Conservation (phyloP, 164 flowering plant genomes). For the Tetrastigma voinierianum region DNA sequence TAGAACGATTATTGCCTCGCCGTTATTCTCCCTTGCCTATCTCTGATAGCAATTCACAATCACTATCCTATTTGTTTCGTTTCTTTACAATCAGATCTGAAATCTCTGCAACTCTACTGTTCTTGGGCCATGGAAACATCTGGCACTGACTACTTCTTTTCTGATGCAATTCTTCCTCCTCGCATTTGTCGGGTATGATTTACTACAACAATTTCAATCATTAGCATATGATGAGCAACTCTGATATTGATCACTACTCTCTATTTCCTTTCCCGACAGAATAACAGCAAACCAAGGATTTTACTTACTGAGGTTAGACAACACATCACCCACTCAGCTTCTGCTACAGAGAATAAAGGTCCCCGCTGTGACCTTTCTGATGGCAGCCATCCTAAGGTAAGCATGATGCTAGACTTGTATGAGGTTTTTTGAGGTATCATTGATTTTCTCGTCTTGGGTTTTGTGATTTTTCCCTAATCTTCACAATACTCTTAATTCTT, state of each 20-base stretch:
- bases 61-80: too few relatives aligned
- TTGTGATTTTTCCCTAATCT: too few relatives aligned
- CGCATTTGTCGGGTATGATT: conserved; percentile 26
- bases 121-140: conserved; percentile 17
- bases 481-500: too few relatives aligned
- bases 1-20: conserved; percentile 24
- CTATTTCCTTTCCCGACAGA: conserved; percentile 30
- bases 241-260: too few relatives aligned
- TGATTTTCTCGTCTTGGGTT: too few relatives aligned
- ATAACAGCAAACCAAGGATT: conserved; percentile 88
- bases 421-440: too few relatives aligned
- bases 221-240: background rate
- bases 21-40: conserved; percentile 24
- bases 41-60: conserved; percentile 18
- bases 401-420: too few relatives aligned
- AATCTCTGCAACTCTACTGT: background rate
- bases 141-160: conserved; percentile 4
- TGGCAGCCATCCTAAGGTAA: conserved; percentile 22
- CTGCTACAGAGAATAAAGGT: conserved; percentile 85
- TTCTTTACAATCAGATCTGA: background rate
- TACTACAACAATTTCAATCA: too few relatives aligned
- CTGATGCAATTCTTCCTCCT: conserved; percentile 25
- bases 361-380: conserved; percentile 76
- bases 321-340: conserved; percentile 91
- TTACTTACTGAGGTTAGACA: conserved; percentile 75